These are phyloP conservation scores for Microascus cirrosus DNA, from an alignment of 2,329 filamentous ascomycete species.

Conservation along the genomic window DNA sequence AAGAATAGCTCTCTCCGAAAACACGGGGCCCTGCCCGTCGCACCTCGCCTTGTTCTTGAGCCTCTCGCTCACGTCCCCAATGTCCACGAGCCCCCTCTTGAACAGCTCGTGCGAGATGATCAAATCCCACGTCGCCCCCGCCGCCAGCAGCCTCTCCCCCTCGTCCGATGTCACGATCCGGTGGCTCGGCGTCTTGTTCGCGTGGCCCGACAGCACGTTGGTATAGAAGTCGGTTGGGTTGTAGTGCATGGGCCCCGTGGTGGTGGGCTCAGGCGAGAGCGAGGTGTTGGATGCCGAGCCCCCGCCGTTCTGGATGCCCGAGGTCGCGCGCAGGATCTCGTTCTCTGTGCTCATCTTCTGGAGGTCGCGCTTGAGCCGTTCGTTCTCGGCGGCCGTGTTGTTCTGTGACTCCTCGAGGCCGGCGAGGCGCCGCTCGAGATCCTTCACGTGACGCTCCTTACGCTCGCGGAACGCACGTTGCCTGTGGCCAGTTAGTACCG, in stretches of 20 bases:
- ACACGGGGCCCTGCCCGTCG: conserved; percentile 81
- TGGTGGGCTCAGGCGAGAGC: conserved; percentile 33
- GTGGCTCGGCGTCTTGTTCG: conserved; percentile 54
- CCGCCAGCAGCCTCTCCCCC: conserved; percentile 60
- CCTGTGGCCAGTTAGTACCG: conserved; percentile 30
- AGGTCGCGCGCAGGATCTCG: conserved; percentile 79
- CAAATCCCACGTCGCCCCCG: conserved; percentile 78
- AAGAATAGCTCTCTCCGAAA: conserved; percentile 64
- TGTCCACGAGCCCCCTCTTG: conserved; percentile 66
- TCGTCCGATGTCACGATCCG: conserved; percentile 55
- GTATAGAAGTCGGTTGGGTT: conserved; percentile 63
- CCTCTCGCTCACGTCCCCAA: conserved; percentile 68
- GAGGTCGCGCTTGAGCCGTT: conserved; percentile 72
- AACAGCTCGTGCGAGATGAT: conserved; percentile 75
- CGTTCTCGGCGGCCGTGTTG: conserved; percentile 69
- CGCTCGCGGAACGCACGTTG: conserved; percentile 94
- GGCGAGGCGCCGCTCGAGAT: conserved; percentile 73
- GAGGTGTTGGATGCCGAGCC: conserved; percentile 15
- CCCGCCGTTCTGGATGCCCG: conserved; percentile 16
- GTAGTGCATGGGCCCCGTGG: conserved; percentile 59
- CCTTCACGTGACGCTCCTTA: conserved; percentile 88
- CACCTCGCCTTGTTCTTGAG: conserved; percentile 67
- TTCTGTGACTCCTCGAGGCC: conserved; percentile 64
- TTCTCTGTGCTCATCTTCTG: conserved; percentile 83
- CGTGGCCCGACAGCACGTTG: conserved; percentile 48